Base-by-base conservation (phyloP, 768 basidiomycete genomes). In the Brasilioporus rufonigricans region DNA sequence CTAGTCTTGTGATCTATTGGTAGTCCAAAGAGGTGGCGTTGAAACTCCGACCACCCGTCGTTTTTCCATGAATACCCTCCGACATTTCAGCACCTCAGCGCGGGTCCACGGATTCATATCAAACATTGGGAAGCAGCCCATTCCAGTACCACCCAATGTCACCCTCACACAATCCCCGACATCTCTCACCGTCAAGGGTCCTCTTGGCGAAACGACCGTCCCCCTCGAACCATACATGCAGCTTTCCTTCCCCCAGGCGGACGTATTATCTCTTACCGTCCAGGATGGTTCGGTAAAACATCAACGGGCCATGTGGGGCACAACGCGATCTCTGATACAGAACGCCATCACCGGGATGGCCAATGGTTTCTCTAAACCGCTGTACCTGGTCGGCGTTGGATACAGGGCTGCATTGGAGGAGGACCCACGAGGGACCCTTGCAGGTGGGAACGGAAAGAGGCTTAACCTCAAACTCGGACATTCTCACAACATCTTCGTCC, bases 261-360 rank as follows among this genome's bases (percentile, higher is more conserved):
- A 71, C 24, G 65, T 70, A 1, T 56, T 80, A 35, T 58, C 71
- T 5, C 68, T 80, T 32, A 43, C 67, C 24, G 75, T 82, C 19
- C 80, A 87, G 60, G 78, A 93, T 63, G 77, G 87, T 1, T 75
- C 79, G 39, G 67, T 83, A 48, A 89, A 91, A 69, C 74, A 82
- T 49, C 95, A 98, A 71, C 84, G 91, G 40, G 82, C 87, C 54
- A 87, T 91, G 80, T 98, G 96, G 95, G 96, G 96, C n/a, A 84
- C 91, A 43, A 95, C 92, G 14, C 85, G 95, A 50, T 89, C 93
- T 0, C 79, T 94, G 60, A 90, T 98, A 68, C 77, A 80, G 60
- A 98, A 98, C 68, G 94, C 95, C 16, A 82, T 99, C 58, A 79
- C 75, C 14, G 96, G 96, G 40, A 92, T 98, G 78, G 89, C 91